phyloP scores from a whole-genome alignment of 2,329 filamentous ascomycete genomes.

The Zymoseptoria tritici region DNA sequence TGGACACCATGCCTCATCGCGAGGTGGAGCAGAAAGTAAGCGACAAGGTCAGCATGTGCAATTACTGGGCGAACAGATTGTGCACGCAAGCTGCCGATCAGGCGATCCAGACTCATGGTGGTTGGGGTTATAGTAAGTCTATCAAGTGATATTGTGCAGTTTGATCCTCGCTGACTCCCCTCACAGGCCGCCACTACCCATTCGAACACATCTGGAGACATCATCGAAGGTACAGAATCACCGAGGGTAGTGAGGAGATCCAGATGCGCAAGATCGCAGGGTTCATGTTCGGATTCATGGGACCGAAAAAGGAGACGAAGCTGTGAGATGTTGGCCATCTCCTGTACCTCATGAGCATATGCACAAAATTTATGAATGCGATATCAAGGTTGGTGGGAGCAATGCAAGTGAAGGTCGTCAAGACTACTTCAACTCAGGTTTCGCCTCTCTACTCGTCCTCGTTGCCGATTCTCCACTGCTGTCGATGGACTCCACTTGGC shows the following conservation, averaged over 20 bases:
- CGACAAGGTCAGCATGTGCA: constrained; percentile 59
- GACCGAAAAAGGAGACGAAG: constrained; percentile 32
- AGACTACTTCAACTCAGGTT: neutral
- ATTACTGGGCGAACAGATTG: constrained; percentile 56
- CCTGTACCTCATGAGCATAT: neutral
- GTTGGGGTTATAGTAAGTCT: constrained; percentile 46
- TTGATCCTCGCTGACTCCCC: neutral
- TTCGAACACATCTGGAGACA: constrained; percentile 62
- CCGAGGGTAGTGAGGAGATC: constrained; percentile 58
- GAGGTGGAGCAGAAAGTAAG: constrained; percentile 53
- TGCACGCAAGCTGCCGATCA: constrained; percentile 54
- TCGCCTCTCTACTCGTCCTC: neutral
- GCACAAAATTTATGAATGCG: neutral
- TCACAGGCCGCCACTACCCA: constrained; percentile 41
- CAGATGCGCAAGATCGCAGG: constrained; percentile 59
- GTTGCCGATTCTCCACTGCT: constrained; percentile 15
- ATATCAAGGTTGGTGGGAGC: neutral
- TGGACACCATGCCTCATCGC: constrained; percentile 49
- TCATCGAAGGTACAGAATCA: constrained; percentile 56
- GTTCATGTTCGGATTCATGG: constrained; percentile 50
- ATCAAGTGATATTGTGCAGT: neutral
- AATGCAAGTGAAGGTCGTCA: neutral
- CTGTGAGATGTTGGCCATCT: neutral
- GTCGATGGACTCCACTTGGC: constrained; percentile 16
- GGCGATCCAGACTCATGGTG: constrained; percentile 56